Percentiles rank a stretch among this genome's conserved stretches.
Conservation (phyloP, 495 filamentous ascomycete genomes). For the Glarea lozoyensis region DNA sequence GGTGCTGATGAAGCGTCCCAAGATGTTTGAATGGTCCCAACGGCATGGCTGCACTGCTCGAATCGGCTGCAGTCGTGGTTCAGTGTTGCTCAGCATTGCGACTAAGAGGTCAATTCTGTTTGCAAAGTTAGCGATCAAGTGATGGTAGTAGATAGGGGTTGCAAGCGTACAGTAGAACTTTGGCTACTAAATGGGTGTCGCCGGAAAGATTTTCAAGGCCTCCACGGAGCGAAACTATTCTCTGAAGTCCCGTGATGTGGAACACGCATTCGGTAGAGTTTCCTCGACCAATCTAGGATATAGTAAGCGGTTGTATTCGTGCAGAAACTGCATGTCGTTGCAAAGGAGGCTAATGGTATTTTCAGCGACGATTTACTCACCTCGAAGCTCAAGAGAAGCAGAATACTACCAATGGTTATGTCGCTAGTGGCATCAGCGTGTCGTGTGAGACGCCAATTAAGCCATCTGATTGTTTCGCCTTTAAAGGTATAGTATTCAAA, state of each 20-base stretch:
- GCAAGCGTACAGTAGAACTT: slow-evolving; percentile 1
- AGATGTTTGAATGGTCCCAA: not conserved
- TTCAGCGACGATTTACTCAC: not conserved
- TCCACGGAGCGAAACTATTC: not conserved
- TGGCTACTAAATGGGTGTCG: not conserved
- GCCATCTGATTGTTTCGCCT: slow-evolving; percentile 2
- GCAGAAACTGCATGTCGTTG: no score
- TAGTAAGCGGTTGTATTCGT: not conserved
- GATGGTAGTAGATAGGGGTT: not conserved
- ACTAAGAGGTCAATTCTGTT: slow-evolving; percentile 1
- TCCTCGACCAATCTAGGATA: not conserved
- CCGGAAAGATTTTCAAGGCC: not conserved
- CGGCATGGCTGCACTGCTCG: not conserved
- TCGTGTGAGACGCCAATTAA: not conserved
- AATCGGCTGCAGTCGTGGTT: not conserved
- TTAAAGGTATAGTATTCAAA: slow-evolving; percentile 1
- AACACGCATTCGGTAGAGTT: not conserved
- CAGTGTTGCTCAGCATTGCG: not conserved
- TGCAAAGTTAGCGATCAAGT: not conserved
- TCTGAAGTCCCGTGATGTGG: not conserved
- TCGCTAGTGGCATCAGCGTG: not conserved
- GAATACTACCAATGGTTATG: slow-evolving; percentile 1
- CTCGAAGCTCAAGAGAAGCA: slow-evolving; percentile 1
- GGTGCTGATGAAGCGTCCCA: not conserved
- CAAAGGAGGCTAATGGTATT: no score